phyloP scores from a whole-genome alignment of 441 rosid species.

The Eutrema salsugineum region DNA sequence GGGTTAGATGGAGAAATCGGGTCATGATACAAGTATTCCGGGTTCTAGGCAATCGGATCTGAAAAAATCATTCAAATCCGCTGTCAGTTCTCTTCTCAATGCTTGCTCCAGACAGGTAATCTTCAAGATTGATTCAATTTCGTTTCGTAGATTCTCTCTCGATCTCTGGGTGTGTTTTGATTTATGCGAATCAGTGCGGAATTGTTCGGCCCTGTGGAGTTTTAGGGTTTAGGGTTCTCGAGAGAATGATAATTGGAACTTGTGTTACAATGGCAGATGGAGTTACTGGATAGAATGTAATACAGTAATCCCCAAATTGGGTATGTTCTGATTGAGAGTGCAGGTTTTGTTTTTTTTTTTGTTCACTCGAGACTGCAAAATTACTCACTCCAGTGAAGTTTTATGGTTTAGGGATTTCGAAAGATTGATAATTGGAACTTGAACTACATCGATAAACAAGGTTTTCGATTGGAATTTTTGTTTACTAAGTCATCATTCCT shows the following conservation, averaged over 20 bases:
- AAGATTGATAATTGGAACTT: background rate
- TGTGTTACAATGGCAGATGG: background rate
- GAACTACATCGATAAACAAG: background rate
- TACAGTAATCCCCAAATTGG: background rate
- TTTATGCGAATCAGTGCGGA: background rate
- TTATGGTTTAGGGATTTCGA: background rate
- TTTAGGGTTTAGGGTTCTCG: background rate
- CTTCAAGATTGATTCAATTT: background rate
- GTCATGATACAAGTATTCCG: constrained; percentile 11
- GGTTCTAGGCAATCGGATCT: constrained; percentile 46
- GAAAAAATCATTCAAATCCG: constrained; percentile 54
- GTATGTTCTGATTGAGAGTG: background rate
- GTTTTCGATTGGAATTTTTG: background rate
- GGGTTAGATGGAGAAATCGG: constrained; percentile 20
- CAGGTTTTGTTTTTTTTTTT: background rate
- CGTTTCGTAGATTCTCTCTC: background rate
- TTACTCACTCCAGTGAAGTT: background rate
- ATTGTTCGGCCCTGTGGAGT: background rate
- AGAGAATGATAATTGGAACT: background rate
- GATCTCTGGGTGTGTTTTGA: background rate
- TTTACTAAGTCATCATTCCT: background rate
- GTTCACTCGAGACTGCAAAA: background rate
- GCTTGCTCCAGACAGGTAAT: constrained; percentile 55
- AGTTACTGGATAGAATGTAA: background rate
- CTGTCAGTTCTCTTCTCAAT: constrained; percentile 58